Conservation (phyloP, 2,329 filamentous ascomycete species). For the Fusarium virguliforme region DNA sequence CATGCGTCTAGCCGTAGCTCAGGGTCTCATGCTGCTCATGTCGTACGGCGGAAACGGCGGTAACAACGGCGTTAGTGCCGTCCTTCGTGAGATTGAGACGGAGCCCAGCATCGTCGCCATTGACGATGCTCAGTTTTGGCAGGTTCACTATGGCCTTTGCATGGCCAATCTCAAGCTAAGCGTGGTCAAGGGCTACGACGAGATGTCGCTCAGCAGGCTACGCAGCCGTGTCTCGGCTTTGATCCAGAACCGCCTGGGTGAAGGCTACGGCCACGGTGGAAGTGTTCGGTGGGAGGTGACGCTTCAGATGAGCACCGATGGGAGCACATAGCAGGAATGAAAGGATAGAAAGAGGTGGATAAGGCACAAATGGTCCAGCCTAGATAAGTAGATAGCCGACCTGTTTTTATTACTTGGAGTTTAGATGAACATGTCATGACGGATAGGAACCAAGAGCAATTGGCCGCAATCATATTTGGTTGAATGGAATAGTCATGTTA, state of each 20-base stretch:
- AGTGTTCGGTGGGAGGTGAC: slow-evolving; percentile 94
- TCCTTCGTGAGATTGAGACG: slow-evolving; percentile 88
- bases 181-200: slow-evolving; percentile 75
- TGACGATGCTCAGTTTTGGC: slow-evolving; percentile 97
- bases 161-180: slow-evolving; percentile 94
- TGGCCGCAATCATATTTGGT: slow-evolving; percentile 1
- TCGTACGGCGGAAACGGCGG: slow-evolving; percentile 72
- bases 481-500: slow-evolving; percentile 28
- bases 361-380: slow-evolving; percentile 4
- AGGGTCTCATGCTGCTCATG: slow-evolving; percentile 97
- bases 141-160: slow-evolving; percentile 96
- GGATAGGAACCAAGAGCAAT: neutral
- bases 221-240: slow-evolving; percentile 83
- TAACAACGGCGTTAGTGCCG: slow-evolving; percentile 73
- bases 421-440: slow-evolving; percentile 7
- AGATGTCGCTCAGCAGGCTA: slow-evolving; percentile 80
- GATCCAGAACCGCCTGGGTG: slow-evolving; percentile 88
- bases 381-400: neutral
- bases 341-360: slow-evolving; percentile 8
- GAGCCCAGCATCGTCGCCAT: slow-evolving; percentile 83
- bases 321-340: slow-evolving; percentile 33
- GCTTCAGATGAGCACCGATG: slow-evolving; percentile 76
- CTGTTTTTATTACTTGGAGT: neutral
- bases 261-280: slow-evolving; percentile 85
- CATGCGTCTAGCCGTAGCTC: slow-evolving; percentile 83